Percentiles rank a stretch among this genome's conserved stretches.
Conservation (phyloP, 164 flowering plant species). For the Santalum album region DNA sequence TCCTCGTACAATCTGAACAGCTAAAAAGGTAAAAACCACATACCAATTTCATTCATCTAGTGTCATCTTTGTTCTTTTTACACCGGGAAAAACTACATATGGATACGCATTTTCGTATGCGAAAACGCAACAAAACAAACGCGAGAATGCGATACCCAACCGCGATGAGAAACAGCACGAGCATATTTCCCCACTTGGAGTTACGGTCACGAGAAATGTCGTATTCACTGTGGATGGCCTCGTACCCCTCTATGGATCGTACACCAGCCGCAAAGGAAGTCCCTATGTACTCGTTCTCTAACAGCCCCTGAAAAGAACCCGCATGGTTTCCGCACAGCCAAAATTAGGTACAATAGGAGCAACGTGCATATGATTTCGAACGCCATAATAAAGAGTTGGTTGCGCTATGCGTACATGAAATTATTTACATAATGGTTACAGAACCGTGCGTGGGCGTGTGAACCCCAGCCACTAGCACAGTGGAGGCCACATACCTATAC, state of each 20-base stretch:
- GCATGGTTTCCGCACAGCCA: too few relatives aligned
- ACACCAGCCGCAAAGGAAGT: slow-evolving; percentile 89
- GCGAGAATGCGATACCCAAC: slow-evolving; percentile 57
- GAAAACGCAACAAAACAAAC: slow-evolving; percentile 50
- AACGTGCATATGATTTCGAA: too few relatives aligned
- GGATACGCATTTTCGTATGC: slow-evolving; percentile 27
- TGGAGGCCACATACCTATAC: too few relatives aligned
- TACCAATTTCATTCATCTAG: too few relatives aligned
- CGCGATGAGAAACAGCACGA: slow-evolving; percentile 72
- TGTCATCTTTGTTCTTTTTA: slow-evolving; percentile 9
- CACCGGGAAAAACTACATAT: slow-evolving; percentile 22
- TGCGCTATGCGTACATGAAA: too few relatives aligned
- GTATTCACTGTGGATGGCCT: slow-evolving; percentile 67
- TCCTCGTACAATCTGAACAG: too few relatives aligned
- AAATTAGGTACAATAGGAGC: too few relatives aligned
- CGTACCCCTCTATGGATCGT: slow-evolving; percentile 66
- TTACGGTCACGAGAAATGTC: slow-evolving; percentile 44
- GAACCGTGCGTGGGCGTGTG: too few relatives aligned
- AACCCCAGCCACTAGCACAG: too few relatives aligned
- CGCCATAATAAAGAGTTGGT: too few relatives aligned
- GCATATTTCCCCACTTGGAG: slow-evolving; percentile 80
- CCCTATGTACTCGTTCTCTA: slow-evolving; percentile 89
- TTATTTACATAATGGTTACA: too few relatives aligned
- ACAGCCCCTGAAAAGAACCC: slow-evolving; percentile 79
- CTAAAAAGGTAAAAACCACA: too few relatives aligned